A percentile compares a stretch with the other conserved stretches of the same genome.
These are phyloP conservation scores for Trichoderma sp. DNA, from an alignment of 2,329 filamentous ascomycete species.

Conservation along the genomic window DNA sequence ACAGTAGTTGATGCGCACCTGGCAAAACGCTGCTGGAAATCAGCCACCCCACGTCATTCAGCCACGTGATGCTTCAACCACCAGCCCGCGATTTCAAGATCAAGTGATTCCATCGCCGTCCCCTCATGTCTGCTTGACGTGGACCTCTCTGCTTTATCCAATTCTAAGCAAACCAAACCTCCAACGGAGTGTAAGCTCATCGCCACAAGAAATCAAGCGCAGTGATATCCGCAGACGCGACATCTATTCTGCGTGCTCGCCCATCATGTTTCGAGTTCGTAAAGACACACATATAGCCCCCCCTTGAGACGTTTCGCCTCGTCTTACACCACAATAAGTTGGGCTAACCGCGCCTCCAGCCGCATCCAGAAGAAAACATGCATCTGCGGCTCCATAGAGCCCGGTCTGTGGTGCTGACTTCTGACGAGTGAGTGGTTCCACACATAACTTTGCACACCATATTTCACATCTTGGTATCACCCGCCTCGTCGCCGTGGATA, in stretches of 20 bases:
- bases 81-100: not conserved
- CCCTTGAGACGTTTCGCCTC: not conserved
- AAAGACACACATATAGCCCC: not conserved
- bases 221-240: not conserved
- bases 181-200: not conserved
- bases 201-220: not conserved
- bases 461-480: not conserved
- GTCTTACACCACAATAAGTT: not conserved
- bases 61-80: conserved; percentile 2
- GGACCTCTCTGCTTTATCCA: not conserved
- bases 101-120: not conserved
- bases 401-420: conserved; percentile 77
- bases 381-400: conserved; percentile 81
- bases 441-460: not conserved
- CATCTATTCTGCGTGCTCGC: not conserved
- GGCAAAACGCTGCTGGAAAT: not conserved
- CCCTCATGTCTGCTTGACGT: not conserved
- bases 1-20: not conserved
- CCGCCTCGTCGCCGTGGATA: not conserved
- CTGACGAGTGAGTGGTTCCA: conserved; percentile 64
- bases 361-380: conserved; percentile 71
- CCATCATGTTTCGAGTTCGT: conserved; percentile 30
- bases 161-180: not conserved
- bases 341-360: conserved; percentile 42
- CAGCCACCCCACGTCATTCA: not conserved